Percentiles rank a stretch among this genome's conserved stretches.
Evolutionary conservation across 2,329 filamentous ascomycete species (phyloP).

Genomic region (Chaetomium olivaceum): DNA sequence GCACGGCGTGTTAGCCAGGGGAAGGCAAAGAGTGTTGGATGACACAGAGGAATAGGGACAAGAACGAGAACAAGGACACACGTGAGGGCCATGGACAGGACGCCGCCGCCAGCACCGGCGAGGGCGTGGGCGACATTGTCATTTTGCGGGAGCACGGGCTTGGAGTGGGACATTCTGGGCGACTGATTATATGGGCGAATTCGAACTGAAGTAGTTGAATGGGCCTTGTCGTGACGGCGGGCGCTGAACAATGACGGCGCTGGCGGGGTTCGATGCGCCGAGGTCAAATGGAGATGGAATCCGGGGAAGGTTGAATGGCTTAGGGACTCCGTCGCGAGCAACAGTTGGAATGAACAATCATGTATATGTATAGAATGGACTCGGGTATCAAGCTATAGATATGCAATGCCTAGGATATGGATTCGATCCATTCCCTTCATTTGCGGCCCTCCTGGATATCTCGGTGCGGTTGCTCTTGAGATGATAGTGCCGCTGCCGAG

Average conservation of each 20-base stretch:
- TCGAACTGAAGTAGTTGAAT: neutral
- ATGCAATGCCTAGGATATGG: neutral
- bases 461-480: conserved; percentile 13
- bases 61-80: conserved; percentile 45
- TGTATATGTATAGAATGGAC: neutral
- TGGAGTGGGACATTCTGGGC: conserved; percentile 43
- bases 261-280: conserved; percentile 5
- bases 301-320: neutral
- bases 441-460: conserved; percentile 8
- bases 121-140: conserved; percentile 97
- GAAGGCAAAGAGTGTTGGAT: neutral
- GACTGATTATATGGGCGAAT: neutral
- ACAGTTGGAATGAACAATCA: conserved; percentile 5
- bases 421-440: conserved; percentile 1
- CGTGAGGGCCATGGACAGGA: conserved; percentile 95
- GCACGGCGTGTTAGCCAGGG: conserved; percentile 12
- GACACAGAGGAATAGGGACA: conserved; percentile 37
- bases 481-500: conserved; percentile 28
- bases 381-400: conserved; percentile 1
- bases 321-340: neutral
- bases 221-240: neutral
- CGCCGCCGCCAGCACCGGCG: conserved; percentile 87
- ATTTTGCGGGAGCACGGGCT: conserved; percentile 74
- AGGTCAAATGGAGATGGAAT: neutral
- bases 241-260: conserved; percentile 2